phyloP scores from a whole-genome alignment of 1,139 yeast species.

The Pneumocystis oryctolagi region DNA sequence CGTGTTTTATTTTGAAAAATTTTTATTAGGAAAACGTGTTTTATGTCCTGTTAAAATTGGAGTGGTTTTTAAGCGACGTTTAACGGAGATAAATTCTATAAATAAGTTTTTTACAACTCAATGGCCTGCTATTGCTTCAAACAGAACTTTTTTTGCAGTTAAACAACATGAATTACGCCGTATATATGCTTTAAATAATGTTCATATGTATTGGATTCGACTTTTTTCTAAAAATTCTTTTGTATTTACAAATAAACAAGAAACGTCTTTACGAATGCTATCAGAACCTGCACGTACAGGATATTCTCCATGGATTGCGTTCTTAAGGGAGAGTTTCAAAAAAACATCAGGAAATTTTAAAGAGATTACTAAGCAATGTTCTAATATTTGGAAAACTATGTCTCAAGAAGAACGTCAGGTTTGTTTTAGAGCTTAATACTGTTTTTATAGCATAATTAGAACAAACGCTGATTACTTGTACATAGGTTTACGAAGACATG shows the following conservation, averaged over 20 bases:
- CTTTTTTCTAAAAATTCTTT: background rate
- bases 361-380: background rate
- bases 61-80: background rate
- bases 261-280: background rate
- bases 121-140: background rate
- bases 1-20: background rate
- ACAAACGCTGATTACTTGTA: background rate
- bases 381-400: background rate
- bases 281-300: background rate
- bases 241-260: background rate
- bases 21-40: background rate
- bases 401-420: background rate
- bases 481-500: background rate
- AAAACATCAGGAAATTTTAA: background rate
- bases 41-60: background rate
- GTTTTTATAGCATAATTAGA: background rate
- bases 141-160: background rate
- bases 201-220: background rate
- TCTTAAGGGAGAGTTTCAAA: background rate
- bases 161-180: background rate
- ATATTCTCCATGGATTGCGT: background rate
- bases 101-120: background rate
- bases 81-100: background rate
- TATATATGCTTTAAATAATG: background rate
- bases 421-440: background rate